Evolutionary conservation across 1,139 yeast genomes (phyloP), one percentile per base, ranked within the genome.

Genomic region (Candida anutae): DNA sequence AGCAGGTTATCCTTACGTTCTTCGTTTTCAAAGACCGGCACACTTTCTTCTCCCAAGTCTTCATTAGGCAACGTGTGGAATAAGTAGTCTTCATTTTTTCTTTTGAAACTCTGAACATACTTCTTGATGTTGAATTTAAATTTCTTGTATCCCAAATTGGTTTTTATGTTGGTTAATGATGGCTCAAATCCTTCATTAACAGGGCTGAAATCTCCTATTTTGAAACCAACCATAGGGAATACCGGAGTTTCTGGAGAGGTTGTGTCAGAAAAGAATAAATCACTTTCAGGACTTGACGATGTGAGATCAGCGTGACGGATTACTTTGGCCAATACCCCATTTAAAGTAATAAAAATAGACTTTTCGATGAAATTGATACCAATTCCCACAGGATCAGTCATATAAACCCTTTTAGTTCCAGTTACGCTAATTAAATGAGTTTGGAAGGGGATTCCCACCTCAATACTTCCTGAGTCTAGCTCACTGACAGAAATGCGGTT

Each of bases 311-410:
- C 57, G 26, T 53, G 53, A 3, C 45, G 31, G 10, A 64, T 55
- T 2, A 48, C 46, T 27, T 47, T 53, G 13, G 62, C 58, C 25
- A 62, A 46, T 5, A 82, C 68, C 3, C 96, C 96, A 52, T 88
- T 87, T 50, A 83, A 77, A 0, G 96, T 87, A 38, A 75, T 74
- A 43, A 87, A 88, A 3, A 85, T 64, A 0, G 75, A 58, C 25
- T 72, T 69, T 24, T 72, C 72, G 16, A 70, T 61, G 42, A 74
- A 81, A 54, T 87, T 81, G 16, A 85, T 65, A 3, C 96, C 95
- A 50, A 93, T 80, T 0, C 97, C 97, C 37, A 88, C 65, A 2
- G 71, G 62, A 50, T 87, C 96, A 14, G 65, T 50, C 26, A 43
- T 55, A 35, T 43, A 46, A 1, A 43, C 26, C 25, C 48, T 46